These are phyloP conservation scores for Xylaria sp. DNA, from an alignment of 2,329 filamentous ascomycete species.

Conservation along the genomic window DNA sequence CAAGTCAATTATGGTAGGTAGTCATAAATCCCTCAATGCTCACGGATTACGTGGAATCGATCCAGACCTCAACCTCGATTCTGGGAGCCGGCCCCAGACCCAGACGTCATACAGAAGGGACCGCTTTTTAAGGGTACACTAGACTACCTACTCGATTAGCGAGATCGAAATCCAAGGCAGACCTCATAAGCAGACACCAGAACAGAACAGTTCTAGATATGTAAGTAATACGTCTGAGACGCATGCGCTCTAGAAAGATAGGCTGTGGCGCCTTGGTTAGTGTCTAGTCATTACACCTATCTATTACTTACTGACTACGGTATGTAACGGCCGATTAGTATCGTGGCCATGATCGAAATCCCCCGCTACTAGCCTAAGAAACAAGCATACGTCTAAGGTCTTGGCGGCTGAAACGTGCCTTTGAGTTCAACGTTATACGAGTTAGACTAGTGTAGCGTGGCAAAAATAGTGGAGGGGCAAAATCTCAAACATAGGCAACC, in stretches of 20 bases:
- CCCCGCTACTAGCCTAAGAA: not conserved
- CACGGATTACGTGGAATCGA: not conserved
- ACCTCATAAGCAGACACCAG: not conserved
- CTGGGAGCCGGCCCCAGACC: not conserved
- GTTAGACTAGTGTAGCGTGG: not conserved
- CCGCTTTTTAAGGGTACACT: not conserved
- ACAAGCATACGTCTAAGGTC: slow-evolving; percentile 20
- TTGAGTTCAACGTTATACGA: not conserved
- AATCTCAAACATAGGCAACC: slow-evolving; percentile 9
- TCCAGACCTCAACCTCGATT: not conserved
- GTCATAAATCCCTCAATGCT: not conserved
- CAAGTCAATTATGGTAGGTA: not conserved
- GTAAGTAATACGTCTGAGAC: not conserved
- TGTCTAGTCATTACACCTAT: not conserved
- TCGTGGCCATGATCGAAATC: not conserved
- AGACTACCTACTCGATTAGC: not conserved
- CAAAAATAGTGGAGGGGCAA: not conserved
- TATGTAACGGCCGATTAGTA: not conserved
- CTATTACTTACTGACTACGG: not conserved
- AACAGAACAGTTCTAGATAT: not conserved
- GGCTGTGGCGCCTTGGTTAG: not conserved
- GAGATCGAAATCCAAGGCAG: not conserved
- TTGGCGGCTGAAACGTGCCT: slow-evolving; percentile 32
- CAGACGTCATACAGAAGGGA: not conserved
- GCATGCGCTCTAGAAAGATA: not conserved